Evolutionary conservation across 2,329 filamentous ascomycete species (phyloP).

Genomic region (Alternaria panax): DNA sequence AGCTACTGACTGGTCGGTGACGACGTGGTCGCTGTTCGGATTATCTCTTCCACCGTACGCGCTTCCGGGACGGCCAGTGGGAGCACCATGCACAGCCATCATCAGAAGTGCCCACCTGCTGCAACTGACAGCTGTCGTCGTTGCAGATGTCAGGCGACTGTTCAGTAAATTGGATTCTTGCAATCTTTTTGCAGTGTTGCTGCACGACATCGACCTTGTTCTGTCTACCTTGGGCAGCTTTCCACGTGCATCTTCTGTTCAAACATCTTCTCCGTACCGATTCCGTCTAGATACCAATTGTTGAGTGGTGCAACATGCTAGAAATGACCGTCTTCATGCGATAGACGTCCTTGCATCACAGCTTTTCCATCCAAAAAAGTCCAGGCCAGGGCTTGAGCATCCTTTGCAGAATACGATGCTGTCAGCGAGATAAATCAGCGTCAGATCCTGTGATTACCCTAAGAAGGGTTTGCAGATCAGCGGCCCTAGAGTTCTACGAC

Average conservation of each 20-base stretch:
- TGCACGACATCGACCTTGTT: not conserved
- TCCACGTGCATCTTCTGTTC: not conserved
- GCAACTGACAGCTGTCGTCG: not conserved
- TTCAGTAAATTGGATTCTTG: not conserved
- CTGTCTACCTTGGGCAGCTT: not conserved
- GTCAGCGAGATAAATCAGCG: not conserved
- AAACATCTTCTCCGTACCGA: not conserved
- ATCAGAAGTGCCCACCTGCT: conserved; percentile 12
- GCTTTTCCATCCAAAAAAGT: not conserved
- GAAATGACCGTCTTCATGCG: not conserved
- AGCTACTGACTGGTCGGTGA: conserved; percentile 14
- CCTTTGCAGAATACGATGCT: not conserved
- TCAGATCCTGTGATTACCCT: not conserved
- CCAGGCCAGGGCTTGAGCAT: not conserved
- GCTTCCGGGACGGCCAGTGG: conserved; percentile 26
- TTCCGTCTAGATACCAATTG: not conserved
- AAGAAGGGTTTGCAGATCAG: not conserved
- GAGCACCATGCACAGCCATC: conserved; percentile 23
- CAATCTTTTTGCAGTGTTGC: not conserved
- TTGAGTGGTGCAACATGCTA: not conserved
- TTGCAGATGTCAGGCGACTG: not conserved
- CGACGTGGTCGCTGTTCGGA: conserved; percentile 40
- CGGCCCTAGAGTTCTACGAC: not conserved
- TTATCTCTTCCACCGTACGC: conserved; percentile 34
- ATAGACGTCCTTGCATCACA: not conserved